phyloP scores from a whole-genome alignment of 2,329 filamentous ascomycete genomes.

The Colletotrichum viniferum region DNA sequence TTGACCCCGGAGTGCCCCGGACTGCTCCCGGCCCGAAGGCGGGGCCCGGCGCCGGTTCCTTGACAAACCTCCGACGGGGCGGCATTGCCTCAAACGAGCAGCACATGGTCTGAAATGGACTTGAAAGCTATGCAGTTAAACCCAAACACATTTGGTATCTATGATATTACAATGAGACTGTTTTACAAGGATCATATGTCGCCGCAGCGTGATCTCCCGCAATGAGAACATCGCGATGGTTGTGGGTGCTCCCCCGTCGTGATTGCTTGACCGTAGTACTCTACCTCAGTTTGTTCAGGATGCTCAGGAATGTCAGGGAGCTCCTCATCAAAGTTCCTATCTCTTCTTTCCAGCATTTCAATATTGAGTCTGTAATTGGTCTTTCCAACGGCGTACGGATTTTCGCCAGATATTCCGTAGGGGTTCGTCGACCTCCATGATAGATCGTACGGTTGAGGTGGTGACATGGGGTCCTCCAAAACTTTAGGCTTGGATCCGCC shows the following conservation, averaged over 20 bases:
- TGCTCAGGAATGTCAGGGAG: background rate
- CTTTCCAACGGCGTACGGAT: background rate
- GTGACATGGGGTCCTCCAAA: background rate
- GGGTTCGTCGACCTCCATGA: constrained; percentile 13
- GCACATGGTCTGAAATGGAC: background rate
- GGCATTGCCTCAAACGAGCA: background rate
- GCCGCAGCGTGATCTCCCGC: background rate
- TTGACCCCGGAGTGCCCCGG: background rate
- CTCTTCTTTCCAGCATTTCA: constrained; percentile 9
- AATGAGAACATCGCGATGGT: background rate
- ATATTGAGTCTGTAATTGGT: constrained; percentile 10
- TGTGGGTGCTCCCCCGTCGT: background rate
- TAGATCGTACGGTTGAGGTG: constrained; percentile 4
- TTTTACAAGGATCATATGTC: background rate
- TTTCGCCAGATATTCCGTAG: background rate
- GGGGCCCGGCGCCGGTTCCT: background rate
- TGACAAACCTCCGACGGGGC: background rate
- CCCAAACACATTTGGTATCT: background rate
- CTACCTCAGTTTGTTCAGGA: background rate
- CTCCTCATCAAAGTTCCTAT: background rate
- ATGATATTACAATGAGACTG: background rate
- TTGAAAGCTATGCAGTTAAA: background rate
- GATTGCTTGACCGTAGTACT: background rate
- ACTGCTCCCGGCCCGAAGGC: background rate
- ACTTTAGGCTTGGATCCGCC: background rate